Conservation (phyloP, 805 yeast genomes). For the Metschnikowia henanensis region DNA sequence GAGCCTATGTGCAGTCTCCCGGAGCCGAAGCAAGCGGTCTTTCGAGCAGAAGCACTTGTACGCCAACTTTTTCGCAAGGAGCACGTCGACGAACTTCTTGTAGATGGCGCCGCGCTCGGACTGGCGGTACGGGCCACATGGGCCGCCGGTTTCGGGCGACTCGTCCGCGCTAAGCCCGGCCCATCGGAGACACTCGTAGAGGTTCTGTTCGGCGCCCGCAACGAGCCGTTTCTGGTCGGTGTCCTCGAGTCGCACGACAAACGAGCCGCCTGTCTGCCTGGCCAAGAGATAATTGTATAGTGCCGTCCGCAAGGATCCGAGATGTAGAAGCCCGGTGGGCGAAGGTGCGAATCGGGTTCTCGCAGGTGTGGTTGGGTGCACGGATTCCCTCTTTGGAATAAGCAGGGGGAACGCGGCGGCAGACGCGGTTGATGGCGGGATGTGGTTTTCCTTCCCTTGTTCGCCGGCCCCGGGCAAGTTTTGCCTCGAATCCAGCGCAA, state of each 20-base stretch:
- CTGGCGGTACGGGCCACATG: conserved; percentile 78
- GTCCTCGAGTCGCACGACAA: conserved; percentile 83
- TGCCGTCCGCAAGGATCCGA: conserved; percentile 94
- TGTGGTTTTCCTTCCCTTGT: background rate
- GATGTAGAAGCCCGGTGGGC: conserved; percentile 93
- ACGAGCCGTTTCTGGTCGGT: conserved; percentile 85
- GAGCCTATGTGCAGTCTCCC: conserved; percentile 70
- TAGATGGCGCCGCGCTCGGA: conserved; percentile 76
- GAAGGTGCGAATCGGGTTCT: conserved; percentile 97
- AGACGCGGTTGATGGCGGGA: background rate
- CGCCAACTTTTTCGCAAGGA: conserved; percentile 69
- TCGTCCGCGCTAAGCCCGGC: conserved; percentile 77
- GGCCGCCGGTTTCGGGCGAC: conserved; percentile 65
- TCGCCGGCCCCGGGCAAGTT: background rate
- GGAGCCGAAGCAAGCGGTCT: conserved; percentile 64
- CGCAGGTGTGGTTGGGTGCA: conserved; percentile 55
- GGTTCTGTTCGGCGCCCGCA: conserved; percentile 77
- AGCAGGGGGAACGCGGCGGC: conserved; percentile 2
- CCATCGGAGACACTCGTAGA: conserved; percentile 77
- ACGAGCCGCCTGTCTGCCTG: conserved; percentile 73
- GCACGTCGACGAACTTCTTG: conserved; percentile 50
- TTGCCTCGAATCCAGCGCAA: background rate
- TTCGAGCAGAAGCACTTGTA: conserved; percentile 87
- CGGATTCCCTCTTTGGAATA: conserved; percentile 3
- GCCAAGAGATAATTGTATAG: conserved; percentile 86